Conservation (phyloP, 2,329 filamentous ascomycete genomes). For the Bipolaris bicolor region DNA sequence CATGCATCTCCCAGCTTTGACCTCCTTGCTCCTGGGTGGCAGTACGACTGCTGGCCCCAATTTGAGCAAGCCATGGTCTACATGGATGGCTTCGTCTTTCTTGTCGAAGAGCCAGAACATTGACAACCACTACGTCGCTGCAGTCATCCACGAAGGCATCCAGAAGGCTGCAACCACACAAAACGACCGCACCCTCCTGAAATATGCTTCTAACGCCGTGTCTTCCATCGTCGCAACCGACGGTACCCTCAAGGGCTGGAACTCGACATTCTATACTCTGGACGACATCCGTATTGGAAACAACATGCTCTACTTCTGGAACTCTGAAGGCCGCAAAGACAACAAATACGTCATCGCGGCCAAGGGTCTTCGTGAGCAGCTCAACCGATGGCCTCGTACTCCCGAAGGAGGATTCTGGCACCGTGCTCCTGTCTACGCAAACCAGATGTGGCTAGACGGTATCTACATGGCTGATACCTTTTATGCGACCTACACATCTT, state of each 20-base stretch:
- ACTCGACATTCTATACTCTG: conserved; percentile 55
- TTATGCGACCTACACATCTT: conserved; percentile 48
- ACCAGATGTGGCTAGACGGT: conserved; percentile 66
- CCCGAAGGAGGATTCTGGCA: conserved; percentile 63
- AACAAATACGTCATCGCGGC: conserved; percentile 59
- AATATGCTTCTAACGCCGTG: conserved; percentile 56
- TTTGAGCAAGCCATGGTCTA: conserved; percentile 38
- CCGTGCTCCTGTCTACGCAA: conserved; percentile 53
- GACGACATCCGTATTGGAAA: conserved; percentile 61
- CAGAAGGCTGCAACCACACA: conserved; percentile 55
- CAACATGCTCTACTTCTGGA: conserved; percentile 59
- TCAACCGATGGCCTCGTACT: conserved; percentile 59
- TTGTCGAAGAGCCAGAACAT: conserved; percentile 50
- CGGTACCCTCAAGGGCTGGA: conserved; percentile 57
- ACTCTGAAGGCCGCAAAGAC: conserved; percentile 50
- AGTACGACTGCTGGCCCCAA: conserved; percentile 33
- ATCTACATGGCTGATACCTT: conserved; percentile 53
- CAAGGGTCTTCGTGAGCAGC: conserved; percentile 53
- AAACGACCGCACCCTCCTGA: conserved; percentile 52
- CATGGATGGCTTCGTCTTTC: conserved; percentile 58
- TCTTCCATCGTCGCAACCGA: conserved; percentile 56
- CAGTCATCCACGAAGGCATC: conserved; percentile 56
- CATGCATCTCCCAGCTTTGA: conserved; percentile 36
- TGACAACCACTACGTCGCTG: conserved; percentile 54
- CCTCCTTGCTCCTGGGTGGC: conserved; percentile 30